Evolutionary conservation across 352 stramenopile genomes (phyloP).

Genomic region (Phytophthora sansomeana): DNA sequence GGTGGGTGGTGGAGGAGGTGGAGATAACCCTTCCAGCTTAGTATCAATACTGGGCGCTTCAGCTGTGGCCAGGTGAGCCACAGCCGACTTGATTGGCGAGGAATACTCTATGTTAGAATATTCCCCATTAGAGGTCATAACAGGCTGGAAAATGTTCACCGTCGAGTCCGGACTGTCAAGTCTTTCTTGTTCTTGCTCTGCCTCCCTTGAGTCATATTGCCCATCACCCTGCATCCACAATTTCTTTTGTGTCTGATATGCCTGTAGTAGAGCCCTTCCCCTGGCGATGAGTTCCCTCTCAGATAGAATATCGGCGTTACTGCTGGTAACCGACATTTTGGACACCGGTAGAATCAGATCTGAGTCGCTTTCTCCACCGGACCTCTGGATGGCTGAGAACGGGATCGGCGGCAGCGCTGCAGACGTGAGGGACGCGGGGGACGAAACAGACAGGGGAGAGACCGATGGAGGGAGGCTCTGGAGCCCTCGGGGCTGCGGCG

Average conservation of each 20-base stretch:
- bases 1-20: constrained; percentile 2
- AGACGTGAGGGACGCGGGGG: constrained; percentile 1
- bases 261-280: constrained; percentile 47
- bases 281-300: constrained; percentile 57
- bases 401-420: constrained; percentile 21
- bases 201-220: constrained; percentile 13
- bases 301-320: constrained; percentile 19
- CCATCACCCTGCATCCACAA: constrained; percentile 28
- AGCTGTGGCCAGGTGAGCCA: neutral
- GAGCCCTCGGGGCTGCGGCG: constrained; percentile 4
- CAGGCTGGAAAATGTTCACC: constrained; percentile 28
- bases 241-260: constrained; percentile 61
- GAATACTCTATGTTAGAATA: constrained; percentile 22
- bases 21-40: constrained; percentile 15
- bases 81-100: constrained; percentile 14
- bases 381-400: constrained; percentile 34
- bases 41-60: constrained; percentile 35
- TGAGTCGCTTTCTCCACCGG: constrained; percentile 17
- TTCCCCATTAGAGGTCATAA: constrained; percentile 11
- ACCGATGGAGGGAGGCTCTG: constrained; percentile 11
- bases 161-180: no score
- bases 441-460: constrained; percentile 21
- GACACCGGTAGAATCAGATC: constrained; percentile 15
- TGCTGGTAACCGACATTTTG: neutral
- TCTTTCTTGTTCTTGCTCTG: neutral